A percentile compares a stretch with the other conserved stretches of the same genome.
Conservation (phyloP, 495 filamentous ascomycete genomes). For the Aspergillus steynii region DNA sequence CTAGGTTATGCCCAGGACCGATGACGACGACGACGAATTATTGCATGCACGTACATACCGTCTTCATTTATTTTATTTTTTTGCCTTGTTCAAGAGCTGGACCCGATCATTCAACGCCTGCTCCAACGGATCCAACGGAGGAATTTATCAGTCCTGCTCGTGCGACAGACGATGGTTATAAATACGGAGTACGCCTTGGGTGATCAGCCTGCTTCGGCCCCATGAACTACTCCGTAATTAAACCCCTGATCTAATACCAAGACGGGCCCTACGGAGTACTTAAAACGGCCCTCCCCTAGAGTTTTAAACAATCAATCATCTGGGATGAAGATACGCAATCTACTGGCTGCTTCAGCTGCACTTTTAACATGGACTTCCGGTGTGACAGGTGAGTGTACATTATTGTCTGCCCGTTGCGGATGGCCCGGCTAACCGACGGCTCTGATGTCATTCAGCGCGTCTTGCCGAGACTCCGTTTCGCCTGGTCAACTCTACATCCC, state of each 20-base stretch:
- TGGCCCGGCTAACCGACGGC: background rate
- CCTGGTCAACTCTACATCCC: background rate
- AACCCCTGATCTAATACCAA: background rate
- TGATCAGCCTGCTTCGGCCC: background rate
- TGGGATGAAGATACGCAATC: background rate
- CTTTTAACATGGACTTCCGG: background rate
- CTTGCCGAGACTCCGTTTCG: background rate
- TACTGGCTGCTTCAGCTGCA: background rate
- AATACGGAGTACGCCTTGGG: background rate
- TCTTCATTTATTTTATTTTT: background rate
- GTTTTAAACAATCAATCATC: background rate
- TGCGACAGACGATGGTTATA: background rate
- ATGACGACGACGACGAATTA: background rate
- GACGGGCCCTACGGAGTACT: background rate
- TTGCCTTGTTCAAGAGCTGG: background rate
- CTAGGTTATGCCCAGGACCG: background rate
- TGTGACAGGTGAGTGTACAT: background rate
- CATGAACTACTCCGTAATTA: background rate
- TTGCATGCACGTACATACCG: background rate
- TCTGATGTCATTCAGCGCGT: background rate
- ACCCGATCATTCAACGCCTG: background rate
- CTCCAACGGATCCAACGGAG: background rate
- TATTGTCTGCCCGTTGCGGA: background rate
- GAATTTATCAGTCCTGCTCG: background rate
- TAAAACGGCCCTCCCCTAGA: background rate